Evolutionary conservation across 805 yeast species (phyloP), one percentile per base, ranked within the genome.

Genomic region (Candida xyloterini): DNA sequence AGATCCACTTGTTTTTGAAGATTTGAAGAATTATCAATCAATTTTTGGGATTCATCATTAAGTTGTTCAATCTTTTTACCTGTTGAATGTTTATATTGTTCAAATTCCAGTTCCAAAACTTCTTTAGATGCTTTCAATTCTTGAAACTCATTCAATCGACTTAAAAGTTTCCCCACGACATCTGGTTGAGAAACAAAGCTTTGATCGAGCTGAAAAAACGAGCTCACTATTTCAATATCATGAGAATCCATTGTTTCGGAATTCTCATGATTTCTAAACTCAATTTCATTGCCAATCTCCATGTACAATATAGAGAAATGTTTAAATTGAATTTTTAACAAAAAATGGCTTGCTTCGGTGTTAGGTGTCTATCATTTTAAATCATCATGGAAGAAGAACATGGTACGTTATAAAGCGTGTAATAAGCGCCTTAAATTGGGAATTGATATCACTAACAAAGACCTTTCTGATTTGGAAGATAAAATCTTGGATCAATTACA

Each of bases 21-120:
- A 2, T 43, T 39, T 2, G 47, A 48, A 9, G 60, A 49, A 10
- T 59, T 53, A 2, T 42, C 28, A n/a, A 57, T 43, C 3, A 57
- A 39, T 3, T 47, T 43, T 3, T 46, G 48, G 1, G 64, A 31
- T 31, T 67, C 67, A 6, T 38, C 44, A 23, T 60, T 63, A 32
- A 70, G 44, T 0, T 53, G 25, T 10, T 63, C 68, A 5, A 59
- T 39, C 35, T 60, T 67, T 40, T 60, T 65, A 7, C 50, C 41
- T 1, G 57, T 51, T 1, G 66, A 42, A 27, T 65, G 69, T 15
- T 63, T 62, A 13, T 58, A 46, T 38, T 69, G 74, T 38, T 73
- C 76, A 13, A 65, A 53, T n/a, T 62, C 60, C 10, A 71, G 61
- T 40, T 64, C 67, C 21, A 66, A 28, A 3, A 63, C 50, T 33